Base-by-base conservation (phyloP, 768 basidiomycete genomes). In the Boletus tylopilopsis region DNA sequence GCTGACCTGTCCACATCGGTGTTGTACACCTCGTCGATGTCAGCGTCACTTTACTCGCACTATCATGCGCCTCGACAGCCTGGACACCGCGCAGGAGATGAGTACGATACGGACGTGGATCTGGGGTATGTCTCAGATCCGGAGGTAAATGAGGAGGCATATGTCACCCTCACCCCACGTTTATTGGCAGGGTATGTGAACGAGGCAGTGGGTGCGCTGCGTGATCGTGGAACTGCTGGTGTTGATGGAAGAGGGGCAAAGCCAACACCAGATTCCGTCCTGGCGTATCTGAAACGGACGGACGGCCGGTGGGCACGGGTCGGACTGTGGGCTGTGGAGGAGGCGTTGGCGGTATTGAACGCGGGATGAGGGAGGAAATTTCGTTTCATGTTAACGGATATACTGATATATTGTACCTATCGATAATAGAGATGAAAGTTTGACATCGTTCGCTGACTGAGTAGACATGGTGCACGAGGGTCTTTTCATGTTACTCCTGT, bases 261-360 rank as follows among this genome's bases (percentile, higher is more conserved):
- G 7, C 69, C 66, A 12, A 73, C 70, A 19, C 72, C 73, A 43
- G 74, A 73, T 23, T 78, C 75, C 5, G 71, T 90, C 19, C 61
- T 78, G 22, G 53, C 51, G 2, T 70, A 68, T 49, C 56, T 90
- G 57, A 61, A 63, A 41, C 71, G 68, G 48, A 70, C 64, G 42
- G 87, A 89, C 54, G 82, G 76, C 57, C 73, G 80, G 25, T 90
- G 87, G 87, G 74, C 71, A 53, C 73, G 73, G 55, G 67, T 90
- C 8, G 84, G 84, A 1, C 70, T 74, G 41, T 88, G 84, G 81
- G 73, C 71, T 50, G 73, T 90, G 1, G 73, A 79, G 45, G 85
- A 85, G 42, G 79, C 84, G 1, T 54, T 90, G 57, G 68, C 74
- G 45, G 57, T 75, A 23, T 36, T 56, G 56, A 61, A 24, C 29